phyloP scores from a whole-genome alignment of 2,329 filamentous ascomycete genomes.

The Trichothecium sympodiale region DNA sequence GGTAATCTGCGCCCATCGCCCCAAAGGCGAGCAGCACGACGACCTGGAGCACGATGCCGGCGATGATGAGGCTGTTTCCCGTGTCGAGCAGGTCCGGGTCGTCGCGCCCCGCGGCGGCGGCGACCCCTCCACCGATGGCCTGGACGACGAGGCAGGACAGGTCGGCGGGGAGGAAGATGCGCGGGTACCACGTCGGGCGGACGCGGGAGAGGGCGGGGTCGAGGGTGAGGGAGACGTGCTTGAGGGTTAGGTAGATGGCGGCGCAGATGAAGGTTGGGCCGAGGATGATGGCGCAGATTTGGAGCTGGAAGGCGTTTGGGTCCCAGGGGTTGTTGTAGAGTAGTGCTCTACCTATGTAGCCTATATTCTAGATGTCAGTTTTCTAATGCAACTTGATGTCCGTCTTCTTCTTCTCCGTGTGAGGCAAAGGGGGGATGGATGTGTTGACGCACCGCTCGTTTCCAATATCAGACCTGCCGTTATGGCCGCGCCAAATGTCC shows the following conservation, averaged over 20 bases:
- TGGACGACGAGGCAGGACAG: constrained; percentile 47
- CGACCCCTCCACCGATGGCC: constrained; percentile 45
- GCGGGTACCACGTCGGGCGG: constrained; percentile 39
- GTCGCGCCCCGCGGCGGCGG: constrained; percentile 32
- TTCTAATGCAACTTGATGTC: too few species aligned
- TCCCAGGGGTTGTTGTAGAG: constrained; percentile 45
- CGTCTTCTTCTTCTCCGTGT: background rate
- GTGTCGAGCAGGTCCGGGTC: constrained; percentile 27
- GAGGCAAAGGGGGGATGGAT: background rate
- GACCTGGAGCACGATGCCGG: constrained; percentile 42
- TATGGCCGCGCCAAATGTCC: constrained; percentile 40
- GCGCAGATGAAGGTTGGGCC: constrained; percentile 51
- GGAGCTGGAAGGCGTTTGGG: constrained; percentile 40
- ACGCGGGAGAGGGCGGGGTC: constrained; percentile 37
- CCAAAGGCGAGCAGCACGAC: constrained; percentile 37
- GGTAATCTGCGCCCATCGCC: constrained; percentile 31
- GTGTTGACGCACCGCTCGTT: constrained; percentile 29
- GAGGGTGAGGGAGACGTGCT: constrained; percentile 42
- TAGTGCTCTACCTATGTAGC: constrained; percentile 40
- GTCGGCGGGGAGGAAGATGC: constrained; percentile 49
- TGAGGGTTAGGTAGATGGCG: constrained; percentile 52
- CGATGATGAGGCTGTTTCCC: constrained; percentile 42
- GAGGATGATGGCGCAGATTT: constrained; percentile 49
- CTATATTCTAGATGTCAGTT: constrained; percentile 19
- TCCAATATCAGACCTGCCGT: constrained; percentile 39